These are phyloP conservation scores for Psilocybe cubensis DNA, from an alignment of 768 basidiomycete genomes.

Conservation along the genomic window DNA sequence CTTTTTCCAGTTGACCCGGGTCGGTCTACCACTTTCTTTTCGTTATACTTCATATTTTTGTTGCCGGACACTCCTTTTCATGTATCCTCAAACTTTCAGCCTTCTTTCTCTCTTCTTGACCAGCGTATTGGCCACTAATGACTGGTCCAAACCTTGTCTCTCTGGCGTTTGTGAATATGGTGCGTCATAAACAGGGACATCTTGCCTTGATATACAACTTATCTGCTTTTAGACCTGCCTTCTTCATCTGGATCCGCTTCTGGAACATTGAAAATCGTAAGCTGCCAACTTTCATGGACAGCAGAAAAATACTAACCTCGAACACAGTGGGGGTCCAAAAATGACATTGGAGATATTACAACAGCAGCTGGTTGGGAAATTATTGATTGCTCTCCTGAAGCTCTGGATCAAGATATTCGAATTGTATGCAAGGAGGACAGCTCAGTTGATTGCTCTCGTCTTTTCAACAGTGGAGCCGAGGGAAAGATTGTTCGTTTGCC, in stretches of 20 bases:
- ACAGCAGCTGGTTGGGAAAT: slow-evolving; percentile 59
- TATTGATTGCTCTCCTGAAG: slow-evolving; percentile 45
- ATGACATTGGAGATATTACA: slow-evolving; percentile 47
- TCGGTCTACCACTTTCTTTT: slow-evolving; percentile 12
- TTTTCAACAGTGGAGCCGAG: slow-evolving; percentile 40
- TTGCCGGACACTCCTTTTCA: slow-evolving; percentile 5
- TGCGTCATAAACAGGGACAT: slow-evolving; percentile 12
- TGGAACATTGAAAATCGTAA: slow-evolving; percentile 45
- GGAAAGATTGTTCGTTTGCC: slow-evolving; percentile 58
- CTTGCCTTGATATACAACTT: not conserved
- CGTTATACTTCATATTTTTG: not conserved
- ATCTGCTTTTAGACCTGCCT: slow-evolving; percentile 29
- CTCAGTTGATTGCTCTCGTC: slow-evolving; percentile 39
- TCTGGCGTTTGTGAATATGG: slow-evolving; percentile 45
- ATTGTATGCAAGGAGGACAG: slow-evolving; percentile 45
- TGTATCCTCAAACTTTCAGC: slow-evolving; percentile 4
- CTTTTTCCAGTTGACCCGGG: slow-evolving; percentile 15
- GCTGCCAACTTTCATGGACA: slow-evolving; percentile 9
- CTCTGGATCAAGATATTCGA: slow-evolving; percentile 47
- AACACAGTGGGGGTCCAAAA: slow-evolving; percentile 38
- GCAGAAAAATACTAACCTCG: not conserved
- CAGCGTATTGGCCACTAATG: slow-evolving; percentile 34
- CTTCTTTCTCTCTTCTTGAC: slow-evolving; percentile 16
- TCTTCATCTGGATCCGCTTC: slow-evolving; percentile 32
- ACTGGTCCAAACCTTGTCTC: slow-evolving; percentile 46